A percentile compares a stretch with the other conserved stretches of the same genome.
Conservation (phyloP, 768 basidiomycete genomes). For the Paxillus rubicundulus region DNA sequence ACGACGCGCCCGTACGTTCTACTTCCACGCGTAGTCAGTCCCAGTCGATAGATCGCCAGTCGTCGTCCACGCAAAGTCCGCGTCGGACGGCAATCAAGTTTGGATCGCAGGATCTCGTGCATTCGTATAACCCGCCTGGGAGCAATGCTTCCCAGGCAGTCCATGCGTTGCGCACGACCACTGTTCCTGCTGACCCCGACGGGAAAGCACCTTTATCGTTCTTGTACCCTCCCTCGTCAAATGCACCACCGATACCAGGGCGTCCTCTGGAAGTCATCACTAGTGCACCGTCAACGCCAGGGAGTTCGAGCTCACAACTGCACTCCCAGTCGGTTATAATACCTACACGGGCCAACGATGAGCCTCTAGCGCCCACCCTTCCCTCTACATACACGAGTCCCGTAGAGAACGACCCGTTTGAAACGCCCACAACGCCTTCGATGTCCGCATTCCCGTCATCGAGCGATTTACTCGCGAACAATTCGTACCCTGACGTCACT, state of each 20-base stretch:
- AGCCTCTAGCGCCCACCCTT: conserved; percentile 28
- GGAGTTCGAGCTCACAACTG: conserved; percentile 22
- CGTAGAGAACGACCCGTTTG: conserved; percentile 25
- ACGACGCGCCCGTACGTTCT: conserved; percentile 79
- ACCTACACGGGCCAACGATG: conserved; percentile 27
- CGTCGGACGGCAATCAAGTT: conserved; percentile 71
- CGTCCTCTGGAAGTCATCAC: conserved; percentile 8
- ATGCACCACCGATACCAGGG: conserved; percentile 6
- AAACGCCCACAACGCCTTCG: conserved; percentile 29
- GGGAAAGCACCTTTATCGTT: conserved; percentile 14
- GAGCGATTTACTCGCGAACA: conserved; percentile 7
- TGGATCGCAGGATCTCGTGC: conserved; percentile 67
- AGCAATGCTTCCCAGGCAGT: conserved; percentile 41
- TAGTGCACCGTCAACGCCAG: conserved; percentile 13
- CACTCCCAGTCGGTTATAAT: conserved; percentile 21
- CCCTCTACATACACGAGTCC: conserved; percentile 9
- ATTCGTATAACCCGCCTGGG: conserved; percentile 66
- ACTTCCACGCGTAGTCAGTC: conserved; percentile 4
- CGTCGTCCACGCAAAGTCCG: conserved; percentile 31
- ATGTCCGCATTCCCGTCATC: conserved; percentile 26
- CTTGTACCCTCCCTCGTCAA: conserved; percentile 23
- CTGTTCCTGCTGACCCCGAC: conserved; percentile 17
- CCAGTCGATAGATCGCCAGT: conserved; percentile 41
- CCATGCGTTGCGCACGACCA: conserved; percentile 33
- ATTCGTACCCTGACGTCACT: background rate